Base-by-base conservation (phyloP, 2,329 filamentous ascomycete species). In the Epichloe hybrida region DNA sequence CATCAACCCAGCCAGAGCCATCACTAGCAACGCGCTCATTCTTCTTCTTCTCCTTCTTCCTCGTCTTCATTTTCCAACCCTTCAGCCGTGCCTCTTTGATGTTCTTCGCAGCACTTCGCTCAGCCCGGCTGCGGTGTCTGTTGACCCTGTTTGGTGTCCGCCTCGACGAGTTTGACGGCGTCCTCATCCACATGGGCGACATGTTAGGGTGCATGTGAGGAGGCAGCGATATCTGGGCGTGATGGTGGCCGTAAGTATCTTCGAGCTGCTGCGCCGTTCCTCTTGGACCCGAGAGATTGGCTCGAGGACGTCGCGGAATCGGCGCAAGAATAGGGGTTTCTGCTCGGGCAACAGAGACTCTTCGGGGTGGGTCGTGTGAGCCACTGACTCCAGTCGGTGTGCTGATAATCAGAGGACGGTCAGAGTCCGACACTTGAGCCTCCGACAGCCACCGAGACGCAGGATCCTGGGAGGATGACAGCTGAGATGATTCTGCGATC, bases 91-190 rank as follows among this genome's bases (percentile, higher is more conserved):
- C 79, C 54, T 82, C 79, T 17, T 74, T 71, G 31, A 83, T 77
- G 56, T 83, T 83, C 64, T 77, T 81, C 9, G 77, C 73, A 5
- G 79, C 79, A 51, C 78, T 80, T 31, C 77, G 69, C 59, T 79
- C 76, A 2, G 79, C 79, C 40, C 79, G 72, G 57, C 77, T 81
- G 38, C 69, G 69, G 27, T 69, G 71, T 36, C 76, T 66, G 50
- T 62, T 70, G 5, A 79, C 62, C 41, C 69, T 71, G 0, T 69
- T 67, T 53, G 69, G 56, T 51, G 68, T 64, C 48, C 70, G 66
- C 55, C 59, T 60, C 15, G 65, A 58, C 0, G 64, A 55, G 5
- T 62, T 55, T 6, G 69, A 65, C 2, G 66, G 61, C 3, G 67
- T 57, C 6, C 67, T 63, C 31, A 70, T 61, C 63, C 67, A 71